Percentiles rank a stretch among this genome's conserved stretches.
These are phyloP conservation scores for Xylariaceae sp. DNA, from an alignment of 2,329 filamentous ascomycete genomes.

Conservation along the genomic window DNA sequence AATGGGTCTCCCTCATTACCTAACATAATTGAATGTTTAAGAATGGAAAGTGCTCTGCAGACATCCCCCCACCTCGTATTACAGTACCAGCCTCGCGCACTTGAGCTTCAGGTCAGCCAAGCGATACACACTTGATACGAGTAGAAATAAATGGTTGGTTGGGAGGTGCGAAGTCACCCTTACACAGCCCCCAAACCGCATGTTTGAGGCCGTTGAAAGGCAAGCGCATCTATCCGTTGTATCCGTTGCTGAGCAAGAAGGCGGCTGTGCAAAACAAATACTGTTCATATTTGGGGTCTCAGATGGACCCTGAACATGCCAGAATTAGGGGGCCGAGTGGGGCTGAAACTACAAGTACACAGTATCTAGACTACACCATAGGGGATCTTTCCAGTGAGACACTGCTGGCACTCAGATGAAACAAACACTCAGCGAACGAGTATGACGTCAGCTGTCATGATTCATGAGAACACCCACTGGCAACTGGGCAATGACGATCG, in stretches of 20 bases:
- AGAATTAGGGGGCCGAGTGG: no score
- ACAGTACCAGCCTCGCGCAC: background rate
- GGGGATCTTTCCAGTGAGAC: background rate
- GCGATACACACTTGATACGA: background rate
- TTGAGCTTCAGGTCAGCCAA: background rate
- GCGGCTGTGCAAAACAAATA: background rate
- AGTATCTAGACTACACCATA: no score
- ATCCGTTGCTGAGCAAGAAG: background rate
- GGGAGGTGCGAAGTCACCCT: background rate
- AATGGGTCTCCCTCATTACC: no score
- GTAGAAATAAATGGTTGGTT: background rate
- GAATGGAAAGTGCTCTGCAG: no score
- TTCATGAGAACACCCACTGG: no score
- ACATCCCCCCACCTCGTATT: background rate
- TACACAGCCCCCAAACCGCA: background rate
- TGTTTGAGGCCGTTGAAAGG: no score
- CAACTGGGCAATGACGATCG: no score
- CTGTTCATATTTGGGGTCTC: background rate
- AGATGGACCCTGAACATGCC: background rate
- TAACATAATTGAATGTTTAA: no score
- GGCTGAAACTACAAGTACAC: no score
- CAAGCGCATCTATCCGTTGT: no score
- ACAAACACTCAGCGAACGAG: no score
- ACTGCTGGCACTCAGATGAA: no score
- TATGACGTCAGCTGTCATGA: background rate